phyloP scores from a whole-genome alignment of 371 early-diverging fungal genomes.

The Haplosporangium sp. region DNA sequence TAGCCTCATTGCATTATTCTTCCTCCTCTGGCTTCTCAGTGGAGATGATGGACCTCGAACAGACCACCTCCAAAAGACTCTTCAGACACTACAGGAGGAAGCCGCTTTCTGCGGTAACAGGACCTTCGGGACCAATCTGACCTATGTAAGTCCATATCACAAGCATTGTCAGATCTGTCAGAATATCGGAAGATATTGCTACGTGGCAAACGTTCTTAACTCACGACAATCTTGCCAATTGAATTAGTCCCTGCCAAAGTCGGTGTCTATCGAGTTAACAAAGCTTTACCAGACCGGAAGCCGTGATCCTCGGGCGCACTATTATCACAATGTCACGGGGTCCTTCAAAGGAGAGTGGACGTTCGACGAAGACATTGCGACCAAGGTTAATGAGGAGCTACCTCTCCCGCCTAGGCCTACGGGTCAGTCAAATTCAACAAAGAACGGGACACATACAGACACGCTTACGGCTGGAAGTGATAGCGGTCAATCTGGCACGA shows the following conservation, averaged over 20 bases:
- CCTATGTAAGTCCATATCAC: conserved; percentile 57
- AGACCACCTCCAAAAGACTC: conserved; percentile 23
- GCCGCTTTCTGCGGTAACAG: conserved; percentile 58
- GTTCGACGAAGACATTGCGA: conserved; percentile 8
- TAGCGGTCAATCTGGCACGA: neutral
- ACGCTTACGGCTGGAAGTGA: neutral
- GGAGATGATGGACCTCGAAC: conserved; percentile 28
- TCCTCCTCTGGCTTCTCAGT: conserved; percentile 47
- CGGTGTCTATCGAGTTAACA: conserved; percentile 51
- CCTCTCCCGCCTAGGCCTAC: conserved; percentile 51
- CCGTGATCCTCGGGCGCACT: conserved; percentile 53
- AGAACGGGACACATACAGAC: conserved; percentile 23
- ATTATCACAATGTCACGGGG: conserved; percentile 73
- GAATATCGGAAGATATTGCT: neutral
- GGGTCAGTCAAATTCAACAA: conserved; percentile 11
- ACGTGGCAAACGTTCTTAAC: neutral
- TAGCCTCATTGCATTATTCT: conserved; percentile 31
- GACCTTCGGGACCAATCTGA: conserved; percentile 64
- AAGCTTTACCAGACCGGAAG: conserved; percentile 52
- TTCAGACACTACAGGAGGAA: conserved; percentile 57
- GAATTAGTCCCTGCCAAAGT: conserved; percentile 58
- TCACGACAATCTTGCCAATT: neutral
- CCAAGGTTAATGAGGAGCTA: conserved; percentile 21
- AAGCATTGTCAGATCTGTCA: neutral
- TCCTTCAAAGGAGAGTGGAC: conserved; percentile 65